Percentiles rank a stretch among this genome's conserved stretches.
These are phyloP conservation scores for Thermomucor indicae-seudaticae DNA, from an alignment of 371 early-diverging fungal species.

Conservation along the genomic window DNA sequence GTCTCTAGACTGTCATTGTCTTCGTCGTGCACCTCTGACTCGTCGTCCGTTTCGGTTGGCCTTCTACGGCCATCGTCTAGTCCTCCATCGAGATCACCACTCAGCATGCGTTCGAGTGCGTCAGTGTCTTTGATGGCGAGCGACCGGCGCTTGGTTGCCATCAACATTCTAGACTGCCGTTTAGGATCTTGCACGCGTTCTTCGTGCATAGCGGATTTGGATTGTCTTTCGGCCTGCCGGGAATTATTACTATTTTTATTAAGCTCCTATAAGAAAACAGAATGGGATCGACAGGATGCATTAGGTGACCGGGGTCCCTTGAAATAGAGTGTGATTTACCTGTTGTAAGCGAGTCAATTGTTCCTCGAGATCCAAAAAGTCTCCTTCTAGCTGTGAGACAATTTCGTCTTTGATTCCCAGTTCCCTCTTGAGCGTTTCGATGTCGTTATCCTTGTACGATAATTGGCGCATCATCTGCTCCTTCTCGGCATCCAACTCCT, in stretches of 20 bases:
- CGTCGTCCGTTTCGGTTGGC: slow-evolving; percentile 1
- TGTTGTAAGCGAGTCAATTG: slow-evolving; percentile 40
- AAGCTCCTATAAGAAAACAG: neutral
- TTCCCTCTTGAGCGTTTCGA: slow-evolving; percentile 45
- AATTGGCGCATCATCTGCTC: slow-evolving; percentile 29
- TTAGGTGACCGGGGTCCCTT: neutral
- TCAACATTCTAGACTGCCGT: slow-evolving; percentile 45
- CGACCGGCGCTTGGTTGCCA: slow-evolving; percentile 47
- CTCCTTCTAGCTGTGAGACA: slow-evolving; percentile 45
- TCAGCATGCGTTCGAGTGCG: slow-evolving; percentile 38
- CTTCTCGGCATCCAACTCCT: slow-evolving; percentile 39
- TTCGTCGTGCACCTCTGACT: slow-evolving; percentile 8
- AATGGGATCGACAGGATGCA: neutral
- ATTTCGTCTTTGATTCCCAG: slow-evolving; percentile 47
- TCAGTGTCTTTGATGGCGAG: slow-evolving; percentile 42
- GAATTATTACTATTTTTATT: neutral
- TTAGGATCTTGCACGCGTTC: slow-evolving; percentile 24
- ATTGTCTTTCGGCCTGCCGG: too few relatives aligned
- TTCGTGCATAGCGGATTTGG: slow-evolving; percentile 1
- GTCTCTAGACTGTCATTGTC: slow-evolving; percentile 9
- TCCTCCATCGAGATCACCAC: slow-evolving; percentile 30
- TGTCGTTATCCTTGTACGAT: slow-evolving; percentile 36
- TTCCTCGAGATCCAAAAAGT: slow-evolving; percentile 44
- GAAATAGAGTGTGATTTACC: too few relatives aligned
- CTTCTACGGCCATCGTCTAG: neutral